Conservation (phyloP, 2,329 filamentous ascomycete genomes). For the Diplodia scrobiculata region DNA sequence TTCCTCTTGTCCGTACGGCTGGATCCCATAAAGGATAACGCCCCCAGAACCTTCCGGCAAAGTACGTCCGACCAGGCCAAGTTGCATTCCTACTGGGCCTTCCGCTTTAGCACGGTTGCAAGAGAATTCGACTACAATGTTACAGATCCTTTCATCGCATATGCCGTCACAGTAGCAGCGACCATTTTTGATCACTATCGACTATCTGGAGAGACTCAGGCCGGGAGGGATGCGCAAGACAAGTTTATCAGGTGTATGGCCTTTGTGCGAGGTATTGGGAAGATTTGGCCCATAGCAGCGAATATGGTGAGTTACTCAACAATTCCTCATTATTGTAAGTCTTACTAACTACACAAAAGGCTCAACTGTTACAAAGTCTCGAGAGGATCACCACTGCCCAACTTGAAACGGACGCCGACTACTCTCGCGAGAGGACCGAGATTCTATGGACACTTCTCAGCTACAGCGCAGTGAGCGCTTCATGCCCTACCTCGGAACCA, state of each 20-base stretch:
- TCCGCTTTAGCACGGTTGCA: constrained; percentile 55
- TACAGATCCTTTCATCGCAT: constrained; percentile 53
- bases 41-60: constrained; percentile 46
- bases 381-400: constrained; percentile 11
- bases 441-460: constrained; percentile 13
- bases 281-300: constrained; percentile 51
- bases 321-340: no score
- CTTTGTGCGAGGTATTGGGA: constrained; percentile 47
- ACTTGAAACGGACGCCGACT: neutral
- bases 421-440: neutral
- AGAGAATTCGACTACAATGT: constrained; percentile 51
- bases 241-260: constrained; percentile 51
- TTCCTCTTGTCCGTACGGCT: constrained; percentile 56
- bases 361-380: neutral
- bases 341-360: neutral
- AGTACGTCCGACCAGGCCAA: constrained; percentile 57
- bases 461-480: constrained; percentile 13
- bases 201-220: constrained; percentile 48
- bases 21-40: constrained; percentile 57
- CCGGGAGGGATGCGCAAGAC: constrained; percentile 48
- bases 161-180: constrained; percentile 56
- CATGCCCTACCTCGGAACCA: neutral
- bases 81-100: constrained; percentile 57
- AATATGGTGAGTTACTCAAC: constrained; percentile 35
- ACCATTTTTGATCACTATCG: constrained; percentile 59